Percentiles rank a stretch among this genome's conserved stretches.
Evolutionary conservation across 441 rosid genomes (phyloP).

Genomic region (Pelargonium fulgidum): DNA sequence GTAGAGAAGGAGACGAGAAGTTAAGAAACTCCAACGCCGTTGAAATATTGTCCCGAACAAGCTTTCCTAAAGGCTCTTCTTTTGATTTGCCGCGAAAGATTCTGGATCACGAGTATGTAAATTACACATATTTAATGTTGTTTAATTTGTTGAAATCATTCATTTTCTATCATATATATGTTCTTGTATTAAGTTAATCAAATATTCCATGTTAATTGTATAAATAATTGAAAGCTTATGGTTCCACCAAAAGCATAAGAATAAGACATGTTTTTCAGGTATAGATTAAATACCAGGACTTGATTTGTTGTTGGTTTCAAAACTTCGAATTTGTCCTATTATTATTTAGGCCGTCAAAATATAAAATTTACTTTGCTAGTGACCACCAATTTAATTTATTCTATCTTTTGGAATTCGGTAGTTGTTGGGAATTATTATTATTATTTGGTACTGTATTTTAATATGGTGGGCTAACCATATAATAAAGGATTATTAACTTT

Average conservation of each 20-base stretch:
- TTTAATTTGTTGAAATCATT: neutral
- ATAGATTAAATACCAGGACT: neutral
- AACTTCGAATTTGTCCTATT: slow-evolving; percentile 24
- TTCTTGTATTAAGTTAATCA: neutral
- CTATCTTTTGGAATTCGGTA: slow-evolving; percentile 4
- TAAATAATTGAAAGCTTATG: neutral
- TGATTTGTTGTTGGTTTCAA: slow-evolving; percentile 14
- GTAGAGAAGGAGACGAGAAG: slow-evolving; percentile 64
- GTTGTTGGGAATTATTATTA: slow-evolving; percentile 19
- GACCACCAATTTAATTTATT: slow-evolving; percentile 11
- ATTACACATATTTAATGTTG: neutral
- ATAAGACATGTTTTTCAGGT: slow-evolving; percentile 18
- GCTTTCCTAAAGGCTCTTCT: slow-evolving; percentile 57
- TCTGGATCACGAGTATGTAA: slow-evolving; percentile 76
- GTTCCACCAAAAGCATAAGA: neutral
- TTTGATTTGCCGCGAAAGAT: slow-evolving; percentile 56
- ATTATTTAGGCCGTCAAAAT: slow-evolving; percentile 19
- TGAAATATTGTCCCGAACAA: slow-evolving; percentile 57
- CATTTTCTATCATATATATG: neutral
- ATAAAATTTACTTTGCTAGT: slow-evolving; percentile 11
- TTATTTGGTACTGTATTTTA: neutral
- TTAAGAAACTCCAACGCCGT: slow-evolving; percentile 59
- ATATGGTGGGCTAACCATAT: slow-evolving; percentile 8
- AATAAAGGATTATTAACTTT: slow-evolving; percentile 9
- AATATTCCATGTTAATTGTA: neutral